Evolutionary conservation across 2,329 filamentous ascomycete species (phyloP), one percentile per base, ranked within the genome.

Genomic region (Emmonsia crescens): DNA sequence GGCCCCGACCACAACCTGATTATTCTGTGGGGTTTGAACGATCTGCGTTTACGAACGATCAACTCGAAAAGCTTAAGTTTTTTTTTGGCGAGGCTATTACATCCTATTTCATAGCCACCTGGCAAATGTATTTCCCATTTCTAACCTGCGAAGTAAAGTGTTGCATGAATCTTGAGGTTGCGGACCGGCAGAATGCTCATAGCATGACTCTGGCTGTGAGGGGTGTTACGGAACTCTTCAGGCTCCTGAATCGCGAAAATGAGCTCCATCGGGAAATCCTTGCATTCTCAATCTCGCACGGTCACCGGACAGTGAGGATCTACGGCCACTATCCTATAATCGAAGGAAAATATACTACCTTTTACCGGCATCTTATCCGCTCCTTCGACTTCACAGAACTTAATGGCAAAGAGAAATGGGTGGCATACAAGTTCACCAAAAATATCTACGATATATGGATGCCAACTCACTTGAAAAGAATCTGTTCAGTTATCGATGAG

Each of bases 1-100:
- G 64, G 29, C 55, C 70, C 51, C 66, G 67, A 61, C 74, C 71
- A 57, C 70, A 76, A 66, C 74, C 73, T 16, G 70, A 76, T 62
- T 76, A 71, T 61, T 65, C 72, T 54, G 68, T 74, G 24, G 72
- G 72, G 61, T 76, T 75, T 64, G 66, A 63, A 57, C 59, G 67
- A 56, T 61, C 64, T n/a, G 69, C 70, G 56, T 76, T 77, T 62
- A 73, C 69, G 1, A 63, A 69, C 8, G 66, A 69, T 27, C 72
- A 75, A 61, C 68, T 72, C 21, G n/a, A 67, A 8, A 75, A 71
- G 65, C 67, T 76, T 42, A 24, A 68, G 42, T 65, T 64, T n/a
- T 66, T 68, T n/a, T 60, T 69, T 16, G 66, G 64, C 49, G 60
- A 64, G 33, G 59, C 63, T 33, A 62, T 63, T 59, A 62, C 56